Evolutionary conservation across 306 rosid genomes (phyloP).

Genomic region (Erythrophleum fordii): DNA sequence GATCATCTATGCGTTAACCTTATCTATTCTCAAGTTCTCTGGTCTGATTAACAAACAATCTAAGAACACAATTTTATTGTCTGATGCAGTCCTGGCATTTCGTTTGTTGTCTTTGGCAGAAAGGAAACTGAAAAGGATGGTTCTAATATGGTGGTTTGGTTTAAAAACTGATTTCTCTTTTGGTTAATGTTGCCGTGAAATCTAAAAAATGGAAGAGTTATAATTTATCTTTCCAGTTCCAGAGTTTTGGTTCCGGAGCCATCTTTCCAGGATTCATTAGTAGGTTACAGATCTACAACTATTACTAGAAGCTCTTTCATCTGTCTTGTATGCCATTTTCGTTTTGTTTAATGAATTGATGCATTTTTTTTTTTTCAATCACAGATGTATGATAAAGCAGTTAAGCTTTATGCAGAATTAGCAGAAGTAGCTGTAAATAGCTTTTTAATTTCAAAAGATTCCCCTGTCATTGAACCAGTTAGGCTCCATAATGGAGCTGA

Average conservation of each 20-base stretch:
- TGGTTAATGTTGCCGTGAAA: neutral
- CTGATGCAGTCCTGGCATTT: neutral
- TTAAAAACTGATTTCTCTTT: neutral
- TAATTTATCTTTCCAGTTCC: neutral
- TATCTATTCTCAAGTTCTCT: neutral
- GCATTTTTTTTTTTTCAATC: neutral
- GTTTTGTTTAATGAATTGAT: neutral
- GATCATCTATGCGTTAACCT: neutral
- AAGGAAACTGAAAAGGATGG: neutral
- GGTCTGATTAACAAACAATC: neutral
- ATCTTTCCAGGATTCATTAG: neutral
- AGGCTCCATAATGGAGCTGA: slow-evolving; percentile 94
- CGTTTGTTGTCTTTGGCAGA: neutral
- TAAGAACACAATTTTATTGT: neutral
- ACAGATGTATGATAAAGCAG: slow-evolving; percentile 88
- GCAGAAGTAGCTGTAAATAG: slow-evolving; percentile 93
- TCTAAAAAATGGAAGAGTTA: neutral
- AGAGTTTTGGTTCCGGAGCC: neutral
- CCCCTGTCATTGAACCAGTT: slow-evolving; percentile 87
- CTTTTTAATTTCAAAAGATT: slow-evolving; percentile 82
- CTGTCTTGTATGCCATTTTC: neutral
- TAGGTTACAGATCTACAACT: neutral
- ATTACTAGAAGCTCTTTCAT: neutral
- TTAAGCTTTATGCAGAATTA: slow-evolving; percentile 80
- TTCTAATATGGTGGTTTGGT: neutral